Base-by-base conservation (phyloP, 1,284 basidiomycete genomes). In the Earliella scabrosa region DNA sequence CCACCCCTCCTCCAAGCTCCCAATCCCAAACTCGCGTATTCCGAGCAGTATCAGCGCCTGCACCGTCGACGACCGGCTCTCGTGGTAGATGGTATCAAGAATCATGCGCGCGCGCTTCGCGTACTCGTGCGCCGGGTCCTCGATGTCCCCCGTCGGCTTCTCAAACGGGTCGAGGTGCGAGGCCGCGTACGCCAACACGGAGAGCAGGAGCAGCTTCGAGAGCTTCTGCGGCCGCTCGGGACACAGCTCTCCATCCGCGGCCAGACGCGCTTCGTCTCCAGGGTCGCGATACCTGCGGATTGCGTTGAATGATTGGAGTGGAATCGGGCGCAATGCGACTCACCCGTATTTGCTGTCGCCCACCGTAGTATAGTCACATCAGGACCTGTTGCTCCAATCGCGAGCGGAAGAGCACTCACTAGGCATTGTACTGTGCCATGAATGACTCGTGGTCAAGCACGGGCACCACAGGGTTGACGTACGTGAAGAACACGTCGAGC, bases 1-100 rank as follows among this genome's bases (percentile, higher is more conserved):
- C 92, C 92, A 95, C 1, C 88, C 89, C 66, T 89, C 87, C 59
- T 91, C 88, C 84, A 92, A 88, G 16, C 80, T 81, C 26, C 84
- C 91, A 32, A 90, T 85, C 7, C 92, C 93, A 67, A 93, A 90
- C 73, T 93, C 92, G 5, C 92, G 81, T 68, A 91, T 83, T 1
- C 91, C 90, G 21, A 94, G 73, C 13, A 95, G 77, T 20, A 95
- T 75, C 21, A 95, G 70, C 13, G 92, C 80, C 66, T 92, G 90
- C 32, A 87, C 87, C 0, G 88, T 89, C 7, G 87, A 85, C 40
- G 84, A 80, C 32, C 87, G 77, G 50, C 83, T 86, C 53, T 82
- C 80, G 60, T 89, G 86, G 54, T 88, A 85, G 16, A 85, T 76
- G 60, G 82, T 81, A 18, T 85, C 88, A 88, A 61, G 70, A 26